Percentiles rank a stretch among this genome's conserved stretches.
These are phyloP conservation scores for Baorangia bicolor DNA, from an alignment of 768 basidiomycete species.

Conservation along the genomic window DNA sequence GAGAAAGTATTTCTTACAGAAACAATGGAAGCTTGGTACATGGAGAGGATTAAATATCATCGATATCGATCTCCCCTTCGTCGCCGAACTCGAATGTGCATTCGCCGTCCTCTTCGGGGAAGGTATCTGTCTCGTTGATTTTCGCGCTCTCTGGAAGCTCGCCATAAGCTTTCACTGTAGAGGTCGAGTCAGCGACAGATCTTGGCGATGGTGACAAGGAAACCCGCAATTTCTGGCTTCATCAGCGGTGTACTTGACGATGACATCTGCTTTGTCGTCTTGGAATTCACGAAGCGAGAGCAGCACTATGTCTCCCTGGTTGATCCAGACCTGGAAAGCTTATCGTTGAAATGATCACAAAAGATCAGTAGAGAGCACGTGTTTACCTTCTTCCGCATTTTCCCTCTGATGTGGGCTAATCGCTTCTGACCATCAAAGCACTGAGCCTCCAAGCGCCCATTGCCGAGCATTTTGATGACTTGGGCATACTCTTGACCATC, in stretches of 20 bases:
- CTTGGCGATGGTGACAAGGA: background rate
- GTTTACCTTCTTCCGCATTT: conserved; percentile 97
- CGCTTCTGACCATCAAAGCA: conserved; percentile 99
- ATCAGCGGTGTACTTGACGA: conserved; percentile 97
- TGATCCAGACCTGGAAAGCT: conserved; percentile 88
- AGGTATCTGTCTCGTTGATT: conserved; percentile 95
- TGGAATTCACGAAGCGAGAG: conserved; percentile 97
- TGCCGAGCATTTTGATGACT: conserved; percentile 98
- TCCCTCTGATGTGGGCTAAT: conserved; percentile 96
- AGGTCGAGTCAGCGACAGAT: conserved; percentile 9
- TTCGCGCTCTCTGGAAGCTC: conserved; percentile 96
- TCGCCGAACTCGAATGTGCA: conserved; percentile 90
- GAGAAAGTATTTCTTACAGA: conserved; percentile 14
- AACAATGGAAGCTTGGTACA: conserved; percentile 7
- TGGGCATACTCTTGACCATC: conserved; percentile 99
- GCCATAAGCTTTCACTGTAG: conserved; percentile 90
- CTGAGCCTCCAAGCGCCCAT: conserved; percentile 92
- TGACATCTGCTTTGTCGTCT: conserved; percentile 98
- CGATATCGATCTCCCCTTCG: conserved; percentile 85
- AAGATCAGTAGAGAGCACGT: background rate
- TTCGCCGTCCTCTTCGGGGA: conserved; percentile 88
- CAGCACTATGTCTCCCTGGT: conserved; percentile 95
- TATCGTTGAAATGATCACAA: conserved; percentile 3
- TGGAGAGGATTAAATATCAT: conserved; percentile 64
- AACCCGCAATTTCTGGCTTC: conserved; percentile 78